These are phyloP conservation scores for Aspergillus pseudoglaucus DNA, from an alignment of 2,329 filamentous ascomycete genomes.

Conservation along the genomic window DNA sequence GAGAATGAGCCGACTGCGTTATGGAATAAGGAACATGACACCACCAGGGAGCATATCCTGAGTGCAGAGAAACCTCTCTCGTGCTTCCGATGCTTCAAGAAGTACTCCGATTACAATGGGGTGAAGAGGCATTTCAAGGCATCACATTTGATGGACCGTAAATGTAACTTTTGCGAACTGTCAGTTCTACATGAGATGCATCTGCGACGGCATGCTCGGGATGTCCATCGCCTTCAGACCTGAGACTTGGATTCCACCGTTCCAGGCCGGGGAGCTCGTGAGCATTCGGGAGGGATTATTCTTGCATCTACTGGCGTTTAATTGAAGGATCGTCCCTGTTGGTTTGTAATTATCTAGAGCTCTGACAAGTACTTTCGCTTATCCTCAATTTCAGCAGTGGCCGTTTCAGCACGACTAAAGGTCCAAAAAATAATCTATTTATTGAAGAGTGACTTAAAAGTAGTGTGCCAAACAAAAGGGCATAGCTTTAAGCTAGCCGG, in stretches of 20 bases:
- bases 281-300: too few relatives aligned
- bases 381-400: too few relatives aligned
- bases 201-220: conserved; percentile 9
- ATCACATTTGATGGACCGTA: conserved; percentile 13
- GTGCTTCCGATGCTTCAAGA: conserved; percentile 16
- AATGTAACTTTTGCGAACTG: conserved; percentile 15
- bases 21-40: conserved; percentile 5
- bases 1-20: conserved; percentile 3
- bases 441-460: too few relatives aligned
- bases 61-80: conserved; percentile 7
- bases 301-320: too few relatives aligned
- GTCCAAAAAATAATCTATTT: too few relatives aligned
- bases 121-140: conserved; percentile 16
- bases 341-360: too few relatives aligned
- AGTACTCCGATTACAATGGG: conserved; percentile 14
- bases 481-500: too few relatives aligned
- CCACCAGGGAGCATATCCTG: conserved; percentile 5
- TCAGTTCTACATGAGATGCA: conserved; percentile 13
- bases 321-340: too few relatives aligned
- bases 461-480: too few relatives aligned
- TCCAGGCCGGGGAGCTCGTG: neutral
- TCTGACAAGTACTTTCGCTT: too few relatives aligned
- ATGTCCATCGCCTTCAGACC: conserved; percentile 11
- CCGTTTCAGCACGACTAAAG: too few relatives aligned
- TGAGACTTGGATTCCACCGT: conserved; percentile 7